phyloP scores from a whole-genome alignment of 2,329 filamentous ascomycete species.

The Corynespora cassiicola region DNA sequence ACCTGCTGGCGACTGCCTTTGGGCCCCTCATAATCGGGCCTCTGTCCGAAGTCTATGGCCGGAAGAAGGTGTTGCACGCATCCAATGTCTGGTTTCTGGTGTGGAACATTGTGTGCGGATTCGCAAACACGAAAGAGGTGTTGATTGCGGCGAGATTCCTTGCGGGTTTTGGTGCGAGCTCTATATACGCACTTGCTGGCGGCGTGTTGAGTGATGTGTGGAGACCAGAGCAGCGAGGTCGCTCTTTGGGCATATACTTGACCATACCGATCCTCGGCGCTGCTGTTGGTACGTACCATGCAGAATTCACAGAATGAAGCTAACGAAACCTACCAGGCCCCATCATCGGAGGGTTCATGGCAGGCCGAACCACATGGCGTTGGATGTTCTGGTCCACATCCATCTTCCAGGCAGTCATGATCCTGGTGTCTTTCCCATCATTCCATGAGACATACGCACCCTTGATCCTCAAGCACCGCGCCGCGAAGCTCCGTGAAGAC shows the following conservation, averaged over 20 bases:
- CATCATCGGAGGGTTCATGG: constrained; percentile 38
- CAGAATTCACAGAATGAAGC: not conserved
- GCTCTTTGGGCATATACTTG: constrained; percentile 26
- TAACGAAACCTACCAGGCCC: constrained; percentile 23
- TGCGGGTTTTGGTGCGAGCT: constrained; percentile 32
- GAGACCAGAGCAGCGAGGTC: constrained; percentile 28
- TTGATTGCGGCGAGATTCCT: constrained; percentile 31
- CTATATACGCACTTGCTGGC: constrained; percentile 26
- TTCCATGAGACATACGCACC: constrained; percentile 55
- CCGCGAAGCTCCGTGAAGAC: constrained; percentile 48
- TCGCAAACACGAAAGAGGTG: constrained; percentile 28
- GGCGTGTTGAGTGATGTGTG: constrained; percentile 34
- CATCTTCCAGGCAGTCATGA: constrained; percentile 32
- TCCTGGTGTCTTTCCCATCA: constrained; percentile 40
- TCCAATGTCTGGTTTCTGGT: constrained; percentile 32
- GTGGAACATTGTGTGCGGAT: constrained; percentile 34
- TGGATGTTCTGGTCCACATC: constrained; percentile 39
- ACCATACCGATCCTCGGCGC: constrained; percentile 28
- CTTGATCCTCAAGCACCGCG: constrained; percentile 47
- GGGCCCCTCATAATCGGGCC: constrained; percentile 36
- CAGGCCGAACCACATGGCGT: constrained; percentile 28
- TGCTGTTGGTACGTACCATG: constrained; percentile 19
- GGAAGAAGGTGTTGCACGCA: constrained; percentile 25
- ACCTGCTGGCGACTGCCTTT: constrained; percentile 34
- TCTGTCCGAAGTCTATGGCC: constrained; percentile 35